phyloP scores from a whole-genome alignment of 1,139 yeast species.

The Eremothecium cymbalariae region DNA sequence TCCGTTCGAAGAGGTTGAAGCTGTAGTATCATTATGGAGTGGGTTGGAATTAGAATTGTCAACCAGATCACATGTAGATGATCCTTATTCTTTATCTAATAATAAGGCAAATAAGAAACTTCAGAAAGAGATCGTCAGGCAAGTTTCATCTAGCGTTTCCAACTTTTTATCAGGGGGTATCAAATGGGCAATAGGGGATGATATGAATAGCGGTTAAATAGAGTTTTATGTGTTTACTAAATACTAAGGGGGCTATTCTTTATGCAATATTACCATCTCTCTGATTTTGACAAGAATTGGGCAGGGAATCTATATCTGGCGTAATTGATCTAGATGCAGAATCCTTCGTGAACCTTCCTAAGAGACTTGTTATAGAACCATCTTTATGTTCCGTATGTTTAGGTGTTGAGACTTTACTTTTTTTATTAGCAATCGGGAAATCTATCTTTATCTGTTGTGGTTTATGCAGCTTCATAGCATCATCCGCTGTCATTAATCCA shows the following conservation, averaged over 20 bases:
- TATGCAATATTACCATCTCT: neutral
- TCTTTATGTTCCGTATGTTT: neutral
- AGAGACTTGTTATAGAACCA: neutral
- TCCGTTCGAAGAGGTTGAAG: conserved; percentile 36
- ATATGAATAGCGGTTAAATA: neutral
- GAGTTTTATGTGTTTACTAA: neutral
- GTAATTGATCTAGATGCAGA: neutral
- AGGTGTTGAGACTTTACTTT: neutral
- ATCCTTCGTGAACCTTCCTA: neutral
- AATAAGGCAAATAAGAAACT: conserved; percentile 7
- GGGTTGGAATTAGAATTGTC: conserved; percentile 33
- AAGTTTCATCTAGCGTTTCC: conserved; percentile 12
- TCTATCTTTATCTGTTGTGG: neutral
- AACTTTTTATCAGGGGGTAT: conserved; percentile 11
- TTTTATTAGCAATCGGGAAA: neutral
- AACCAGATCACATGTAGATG: conserved; percentile 24
- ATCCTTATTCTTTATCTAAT: conserved; percentile 19
- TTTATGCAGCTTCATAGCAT: conserved; percentile 19
- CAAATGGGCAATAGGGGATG: conserved; percentile 10
- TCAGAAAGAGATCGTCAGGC: conserved; percentile 8
- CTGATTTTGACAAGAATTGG: neutral
- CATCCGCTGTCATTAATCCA: conserved; percentile 33
- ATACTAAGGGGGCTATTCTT: neutral
- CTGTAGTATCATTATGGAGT: conserved; percentile 39
- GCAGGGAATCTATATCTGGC: neutral